phyloP scores from a whole-genome alignment of 805 yeast species.

The Ogataea corticis region DNA sequence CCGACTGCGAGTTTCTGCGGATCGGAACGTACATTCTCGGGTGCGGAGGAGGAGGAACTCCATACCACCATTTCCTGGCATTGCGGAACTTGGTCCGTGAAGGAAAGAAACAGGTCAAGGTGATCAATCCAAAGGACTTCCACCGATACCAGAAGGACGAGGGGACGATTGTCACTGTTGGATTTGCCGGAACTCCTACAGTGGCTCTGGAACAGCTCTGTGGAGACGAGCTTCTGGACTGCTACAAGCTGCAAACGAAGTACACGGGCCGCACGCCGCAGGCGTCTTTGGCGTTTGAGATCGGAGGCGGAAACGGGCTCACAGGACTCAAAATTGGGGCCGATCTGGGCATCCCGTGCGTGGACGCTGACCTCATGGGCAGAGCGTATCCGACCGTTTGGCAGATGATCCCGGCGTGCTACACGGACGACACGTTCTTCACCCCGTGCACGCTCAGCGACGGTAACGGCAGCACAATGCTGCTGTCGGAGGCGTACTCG shows the following conservation, averaged over 20 bases:
- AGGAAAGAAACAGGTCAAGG: conserved; percentile 36
- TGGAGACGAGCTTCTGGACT: conserved; percentile 37
- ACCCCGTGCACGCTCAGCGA: conserved; percentile 28
- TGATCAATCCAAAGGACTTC: conserved; percentile 37
- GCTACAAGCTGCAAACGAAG: conserved; percentile 30
- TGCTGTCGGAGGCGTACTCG: conserved; percentile 32
- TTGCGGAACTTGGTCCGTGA: conserved; percentile 32
- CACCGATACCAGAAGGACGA: conserved; percentile 8
- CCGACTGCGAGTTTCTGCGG: conserved; percentile 42
- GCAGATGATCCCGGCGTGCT: conserved; percentile 38
- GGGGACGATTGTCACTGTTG: conserved; percentile 35
- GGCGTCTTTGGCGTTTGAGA: conserved; percentile 39
- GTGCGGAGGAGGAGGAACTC: conserved; percentile 53
- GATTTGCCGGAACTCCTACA: conserved; percentile 49
- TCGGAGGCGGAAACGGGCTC: conserved; percentile 46
- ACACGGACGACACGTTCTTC: conserved; percentile 17
- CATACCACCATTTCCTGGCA: conserved; percentile 41
- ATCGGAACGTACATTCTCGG: conserved; percentile 48
- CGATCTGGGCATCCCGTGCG: conserved; percentile 22
- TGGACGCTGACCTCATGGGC: conserved; percentile 49
- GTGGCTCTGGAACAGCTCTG: conserved; percentile 43
- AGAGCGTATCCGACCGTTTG: conserved; percentile 47
- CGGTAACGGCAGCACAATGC: conserved; percentile 42
- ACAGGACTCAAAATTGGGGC: conserved; percentile 29
- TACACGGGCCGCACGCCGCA: conserved; percentile 31